Evolutionary conservation across 371 early-diverging fungal species (phyloP), one percentile per base, ranked within the genome.

Genomic region (Coemansia linderi): DNA sequence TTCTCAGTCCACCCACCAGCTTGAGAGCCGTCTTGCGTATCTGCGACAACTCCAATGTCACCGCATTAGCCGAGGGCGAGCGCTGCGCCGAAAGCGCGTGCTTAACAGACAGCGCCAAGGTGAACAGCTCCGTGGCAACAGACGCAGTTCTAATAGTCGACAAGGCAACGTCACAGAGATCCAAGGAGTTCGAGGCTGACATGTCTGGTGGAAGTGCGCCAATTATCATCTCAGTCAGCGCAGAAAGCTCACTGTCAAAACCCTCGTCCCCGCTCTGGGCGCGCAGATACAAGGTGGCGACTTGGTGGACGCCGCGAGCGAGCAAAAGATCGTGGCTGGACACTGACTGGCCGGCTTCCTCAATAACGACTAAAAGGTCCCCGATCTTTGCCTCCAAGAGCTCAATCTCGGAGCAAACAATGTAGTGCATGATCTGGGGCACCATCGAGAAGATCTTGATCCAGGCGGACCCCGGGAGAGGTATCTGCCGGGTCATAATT

Each of bases 351-450:
- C 56, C 59, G 3, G 50, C 54, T 3, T 60, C 41, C 13, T 59
- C 57, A 5, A 58, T 39, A 1, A 57, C 17, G 13, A 19, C 33
- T 6, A 61, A 15, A 27, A 78, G 67, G 56, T 67, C 57, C 8
- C 41, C 38, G 56, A 36, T 1, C 54, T 38, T 60, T 27, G 57
- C 2, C 38, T 73, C 73, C 2, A 70, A 22, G n/a, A 36, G 4
- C 3, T 69, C 78, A 7, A 40, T 24, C 12, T 78, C 56, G 17
- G 60, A 66, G 6, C 43, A 24, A 4, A 54, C 69, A 33, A 78
- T 63, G 33, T 52, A 61, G 50, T 78, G 73, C 70, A 78, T 73
- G n/a, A 73, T 57, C 73, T 78, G 78, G 1, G 74, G 74, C 17
- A 70, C 37, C 33, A 78, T 43, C 12, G 78, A 67, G 38, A 64